Evolutionary conservation across 306 rosid species (phyloP).

Genomic region (Canavalia ensiformis): DNA sequence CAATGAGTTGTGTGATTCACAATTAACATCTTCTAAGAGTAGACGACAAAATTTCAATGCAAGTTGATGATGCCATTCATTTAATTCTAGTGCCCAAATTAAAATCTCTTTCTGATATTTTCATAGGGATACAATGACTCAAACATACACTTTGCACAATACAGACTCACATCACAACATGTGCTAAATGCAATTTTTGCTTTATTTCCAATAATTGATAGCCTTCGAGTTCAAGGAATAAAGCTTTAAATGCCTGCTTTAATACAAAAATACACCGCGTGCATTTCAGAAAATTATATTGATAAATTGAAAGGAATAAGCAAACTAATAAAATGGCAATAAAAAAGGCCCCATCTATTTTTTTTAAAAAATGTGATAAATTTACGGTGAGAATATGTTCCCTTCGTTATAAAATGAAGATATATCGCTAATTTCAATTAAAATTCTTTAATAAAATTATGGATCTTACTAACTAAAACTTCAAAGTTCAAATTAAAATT

Average conservation of each 20-base stretch:
- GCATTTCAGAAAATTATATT: neutral
- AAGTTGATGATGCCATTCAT: neutral
- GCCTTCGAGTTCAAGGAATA: neutral
- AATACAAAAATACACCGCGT: neutral
- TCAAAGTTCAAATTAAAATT: too few species aligned
- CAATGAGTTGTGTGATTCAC: slow-evolving; percentile 44
- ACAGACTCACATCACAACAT: neutral
- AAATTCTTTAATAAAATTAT: neutral
- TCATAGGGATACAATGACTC: neutral
- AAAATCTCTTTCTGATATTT: slow-evolving; percentile 2
- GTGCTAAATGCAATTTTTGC: slow-evolving; percentile 9
- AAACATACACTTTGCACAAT: neutral
- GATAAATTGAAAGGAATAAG: neutral
- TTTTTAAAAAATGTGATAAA: neutral
- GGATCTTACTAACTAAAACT: too few species aligned
- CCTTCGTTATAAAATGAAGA: neutral
- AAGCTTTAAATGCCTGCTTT: neutral
- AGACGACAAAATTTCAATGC: slow-evolving; percentile 48
- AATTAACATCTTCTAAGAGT: slow-evolving; percentile 36
- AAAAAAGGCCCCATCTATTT: neutral
- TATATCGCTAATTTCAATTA: neutral
- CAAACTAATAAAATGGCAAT: neutral
- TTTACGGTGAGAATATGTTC: neutral
- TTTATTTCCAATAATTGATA: neutral
- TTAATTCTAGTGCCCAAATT: slow-evolving; percentile 2